Conservation (phyloP, 768 basidiomycete species). For the Gloeopeniophorella convolvens region DNA sequence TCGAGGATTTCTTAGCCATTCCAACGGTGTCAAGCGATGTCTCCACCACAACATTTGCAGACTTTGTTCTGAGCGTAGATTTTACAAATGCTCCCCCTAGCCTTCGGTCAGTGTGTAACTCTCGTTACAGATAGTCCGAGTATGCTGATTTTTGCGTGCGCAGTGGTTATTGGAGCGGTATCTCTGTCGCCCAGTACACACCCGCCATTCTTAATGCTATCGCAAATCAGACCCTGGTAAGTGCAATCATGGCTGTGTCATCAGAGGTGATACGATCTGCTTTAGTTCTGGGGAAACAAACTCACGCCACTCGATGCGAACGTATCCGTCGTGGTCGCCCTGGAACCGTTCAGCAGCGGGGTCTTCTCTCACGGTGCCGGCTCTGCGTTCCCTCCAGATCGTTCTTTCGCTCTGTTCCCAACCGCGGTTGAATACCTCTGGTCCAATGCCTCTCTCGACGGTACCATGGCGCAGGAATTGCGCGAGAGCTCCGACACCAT, state of each 20-base stretch:
- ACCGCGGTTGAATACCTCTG: too few relatives aligned
- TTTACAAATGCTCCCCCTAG: neutral
- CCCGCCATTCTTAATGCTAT: neutral
- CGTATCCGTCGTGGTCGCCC: neutral
- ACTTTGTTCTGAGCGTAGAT: neutral
- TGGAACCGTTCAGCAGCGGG: neutral
- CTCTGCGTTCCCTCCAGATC: neutral
- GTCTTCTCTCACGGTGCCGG: neutral
- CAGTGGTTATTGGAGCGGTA: neutral
- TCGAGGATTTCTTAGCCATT: constrained; percentile 41
- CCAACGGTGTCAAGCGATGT: constrained; percentile 22
- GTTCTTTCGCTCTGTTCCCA: neutral
- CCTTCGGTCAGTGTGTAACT: too few relatives aligned
- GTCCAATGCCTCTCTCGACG: too few relatives aligned
- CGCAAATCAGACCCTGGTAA: neutral
- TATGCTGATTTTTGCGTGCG: neutral
- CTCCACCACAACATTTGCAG: neutral
- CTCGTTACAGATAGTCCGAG: too few relatives aligned
- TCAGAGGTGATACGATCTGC: too few relatives aligned
- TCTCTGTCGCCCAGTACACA: neutral
- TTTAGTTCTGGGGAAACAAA: constrained; percentile 2
- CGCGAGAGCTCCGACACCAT: neutral
- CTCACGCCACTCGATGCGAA: neutral
- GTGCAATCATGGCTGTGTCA: neutral
- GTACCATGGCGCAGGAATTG: neutral